These are phyloP conservation scores for Amauroascus niger DNA, from an alignment of 2,329 filamentous ascomycete species.

Conservation along the genomic window DNA sequence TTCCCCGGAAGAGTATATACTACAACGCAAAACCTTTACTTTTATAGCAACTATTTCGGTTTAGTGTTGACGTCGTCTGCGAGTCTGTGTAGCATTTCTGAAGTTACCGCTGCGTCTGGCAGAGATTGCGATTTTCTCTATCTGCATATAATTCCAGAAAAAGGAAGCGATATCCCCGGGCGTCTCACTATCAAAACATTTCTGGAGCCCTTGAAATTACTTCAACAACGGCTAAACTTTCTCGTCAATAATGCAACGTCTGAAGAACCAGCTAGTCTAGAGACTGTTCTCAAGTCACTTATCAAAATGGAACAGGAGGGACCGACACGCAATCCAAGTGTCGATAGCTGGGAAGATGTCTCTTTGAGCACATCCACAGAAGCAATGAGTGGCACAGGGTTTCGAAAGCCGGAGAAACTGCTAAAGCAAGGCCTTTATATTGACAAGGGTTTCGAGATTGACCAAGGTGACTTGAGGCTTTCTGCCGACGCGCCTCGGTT, in stretches of 20 bases:
- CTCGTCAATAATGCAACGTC: conserved; percentile 71
- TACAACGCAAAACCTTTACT: conserved; percentile 79
- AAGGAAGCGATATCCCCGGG: conserved; percentile 54
- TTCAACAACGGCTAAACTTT: conserved; percentile 76
- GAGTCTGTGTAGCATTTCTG: conserved; percentile 64
- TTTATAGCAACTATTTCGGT: conserved; percentile 91
- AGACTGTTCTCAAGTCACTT: conserved; percentile 61
- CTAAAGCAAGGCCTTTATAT: conserved; percentile 51
- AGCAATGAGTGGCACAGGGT: conserved; percentile 27
- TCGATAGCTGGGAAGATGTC: conserved; percentile 87
- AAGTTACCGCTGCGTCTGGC: conserved; percentile 82
- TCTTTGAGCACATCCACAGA: conserved; percentile 50
- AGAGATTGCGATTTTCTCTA: conserved; percentile 90
- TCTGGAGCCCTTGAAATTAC: conserved; percentile 70
- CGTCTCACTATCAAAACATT: conserved; percentile 86
- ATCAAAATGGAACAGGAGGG: conserved; percentile 61
- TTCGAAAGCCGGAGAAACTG: conserved; percentile 39
- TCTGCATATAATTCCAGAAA: conserved; percentile 61
- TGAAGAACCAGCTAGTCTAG: conserved; percentile 57
- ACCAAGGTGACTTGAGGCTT: conserved; percentile 27
- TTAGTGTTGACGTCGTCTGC: conserved; percentile 75
- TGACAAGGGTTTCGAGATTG: conserved; percentile 50
- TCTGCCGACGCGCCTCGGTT: conserved; percentile 56
- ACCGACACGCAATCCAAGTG: conserved; percentile 56
- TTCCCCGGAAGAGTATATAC: conserved; percentile 82